Evolutionary conservation across 2,329 filamentous ascomycete genomes (phyloP).

Genomic region (Cyphellophora europaea): DNA sequence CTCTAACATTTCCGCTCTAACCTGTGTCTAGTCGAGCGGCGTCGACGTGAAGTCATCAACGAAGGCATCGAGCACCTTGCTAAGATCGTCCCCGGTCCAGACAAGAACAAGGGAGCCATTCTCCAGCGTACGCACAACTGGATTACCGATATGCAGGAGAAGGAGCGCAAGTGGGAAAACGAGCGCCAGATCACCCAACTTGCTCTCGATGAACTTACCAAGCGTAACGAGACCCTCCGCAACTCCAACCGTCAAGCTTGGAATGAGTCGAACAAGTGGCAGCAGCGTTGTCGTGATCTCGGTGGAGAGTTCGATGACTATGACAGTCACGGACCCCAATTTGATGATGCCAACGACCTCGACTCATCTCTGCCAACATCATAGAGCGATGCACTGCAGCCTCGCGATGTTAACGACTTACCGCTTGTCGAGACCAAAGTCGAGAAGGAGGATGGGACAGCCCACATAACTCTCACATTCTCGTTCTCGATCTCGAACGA

Average conservation of each 20-base stretch:
- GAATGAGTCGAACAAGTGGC: slow-evolving; percentile 64
- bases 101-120: slow-evolving; percentile 98
- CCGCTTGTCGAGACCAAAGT: too few species aligned
- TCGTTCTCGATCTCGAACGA: too few species aligned
- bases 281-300: slow-evolving; percentile 35
- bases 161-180: slow-evolving; percentile 23
- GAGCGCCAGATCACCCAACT: slow-evolving; percentile 37
- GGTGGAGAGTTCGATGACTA: slow-evolving; percentile 41
- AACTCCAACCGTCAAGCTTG: slow-evolving; percentile 82
- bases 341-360: slow-evolving; percentile 1
- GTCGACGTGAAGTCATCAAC: slow-evolving; percentile 94
- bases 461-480: too few species aligned
- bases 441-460: too few species aligned
- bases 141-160: slow-evolving; percentile 64
- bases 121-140: slow-evolving; percentile 87
- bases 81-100: slow-evolving; percentile 93
- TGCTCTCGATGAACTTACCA: slow-evolving; percentile 72
- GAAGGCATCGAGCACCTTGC: slow-evolving; percentile 97
- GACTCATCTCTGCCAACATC: too few species aligned
- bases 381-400: too few species aligned
- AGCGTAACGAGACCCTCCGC: slow-evolving; percentile 91
- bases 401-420: too few species aligned
- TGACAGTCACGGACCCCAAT: slow-evolving; percentile 17
- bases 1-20: slow-evolving; percentile 4
- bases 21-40: slow-evolving; percentile 66